Evolutionary conservation across 768 basidiomycete genomes (phyloP), one percentile per base, ranked within the genome.

Genomic region (Kondoa subrosea): DNA sequence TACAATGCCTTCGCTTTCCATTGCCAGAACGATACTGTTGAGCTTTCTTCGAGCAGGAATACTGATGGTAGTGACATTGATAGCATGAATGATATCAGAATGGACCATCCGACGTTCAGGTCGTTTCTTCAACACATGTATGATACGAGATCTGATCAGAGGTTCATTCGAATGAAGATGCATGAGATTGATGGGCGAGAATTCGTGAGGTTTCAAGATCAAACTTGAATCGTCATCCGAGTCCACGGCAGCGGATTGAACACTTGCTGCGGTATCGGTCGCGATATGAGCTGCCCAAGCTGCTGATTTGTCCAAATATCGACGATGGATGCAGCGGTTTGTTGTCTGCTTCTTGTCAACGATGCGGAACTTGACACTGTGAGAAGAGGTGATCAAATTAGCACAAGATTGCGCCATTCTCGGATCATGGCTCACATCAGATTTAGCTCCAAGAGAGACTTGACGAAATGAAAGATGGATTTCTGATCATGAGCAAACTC

Each of bases 401-500:
- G 32, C 3, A 8, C 8, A 31, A 32, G 56, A 26, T n/a, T n/a
- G n/a, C n/a, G n/a, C n/a, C 29, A 33, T 25, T 12, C 4, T 25
- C 25, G 12, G 30, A 12, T 30, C 8, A n/a, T 16, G 14, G 63
- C 69, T 31, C 69, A 69, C 69, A 69, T 67, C 79, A 73, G 83
- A 2, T 70, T 84, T 65, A 92, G 79, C 64, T 85, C 84, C 1
- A 85, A 80, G 21, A 92, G 79, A 71, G 88, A 85, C 71, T 84
- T 83, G 67, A 89, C 83, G 68, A 90, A 83, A 77, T 92, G 91
- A 75, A 88, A 89, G 71, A 88, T 88, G 1, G 87, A 87, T 77
- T 91, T 91, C 75, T 88, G 88, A 74, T 91, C 89, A 73, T 92
- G 90, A 62, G 83, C 83, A 12, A 89, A 85, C 73, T 83, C 81